These are phyloP conservation scores for Beta lomatogona DNA, from an alignment of 179 eudicot species.

Conservation along the genomic window DNA sequence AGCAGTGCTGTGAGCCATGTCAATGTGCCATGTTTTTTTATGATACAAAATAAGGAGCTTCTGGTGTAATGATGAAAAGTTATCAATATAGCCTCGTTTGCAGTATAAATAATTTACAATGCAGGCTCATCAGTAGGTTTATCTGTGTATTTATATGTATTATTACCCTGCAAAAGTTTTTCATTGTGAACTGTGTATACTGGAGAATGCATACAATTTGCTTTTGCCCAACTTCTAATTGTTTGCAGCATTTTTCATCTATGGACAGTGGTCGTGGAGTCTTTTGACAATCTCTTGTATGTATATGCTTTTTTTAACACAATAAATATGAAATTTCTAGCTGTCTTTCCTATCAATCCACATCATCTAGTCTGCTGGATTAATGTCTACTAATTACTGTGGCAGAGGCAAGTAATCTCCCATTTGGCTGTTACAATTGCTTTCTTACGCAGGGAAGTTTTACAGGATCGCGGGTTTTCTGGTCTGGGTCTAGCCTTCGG, in stretches of 20 bases:
- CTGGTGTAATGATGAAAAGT: too few relatives aligned
- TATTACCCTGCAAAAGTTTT: too few relatives aligned
- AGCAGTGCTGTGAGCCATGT: too few relatives aligned
- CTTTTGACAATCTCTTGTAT: background rate
- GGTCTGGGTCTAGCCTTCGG: constrained; percentile 94
- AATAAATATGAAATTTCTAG: background rate
- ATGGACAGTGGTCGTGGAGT: background rate
- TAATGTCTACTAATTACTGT: background rate
- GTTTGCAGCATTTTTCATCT: background rate
- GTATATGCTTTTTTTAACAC: background rate
- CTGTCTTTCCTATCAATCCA: background rate
- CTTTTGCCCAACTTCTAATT: background rate
- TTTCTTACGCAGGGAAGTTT: constrained; percentile 85
- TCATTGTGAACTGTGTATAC: background rate
- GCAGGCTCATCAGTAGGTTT: too few relatives aligned
- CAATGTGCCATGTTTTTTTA: too few relatives aligned
- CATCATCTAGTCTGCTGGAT: background rate
- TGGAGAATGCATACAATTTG: background rate
- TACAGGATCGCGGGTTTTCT: constrained; percentile 88
- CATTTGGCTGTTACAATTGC: constrained; percentile 4
- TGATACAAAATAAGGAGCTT: too few relatives aligned
- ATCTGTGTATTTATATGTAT: too few relatives aligned
- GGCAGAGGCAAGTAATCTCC: constrained; percentile 8
- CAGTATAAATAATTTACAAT: too few relatives aligned
- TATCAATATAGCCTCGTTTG: too few relatives aligned